Evolutionary conservation across 805 yeast species (phyloP), one percentile per base, ranked within the genome.

Genomic region (Pichia occidentalis): DNA sequence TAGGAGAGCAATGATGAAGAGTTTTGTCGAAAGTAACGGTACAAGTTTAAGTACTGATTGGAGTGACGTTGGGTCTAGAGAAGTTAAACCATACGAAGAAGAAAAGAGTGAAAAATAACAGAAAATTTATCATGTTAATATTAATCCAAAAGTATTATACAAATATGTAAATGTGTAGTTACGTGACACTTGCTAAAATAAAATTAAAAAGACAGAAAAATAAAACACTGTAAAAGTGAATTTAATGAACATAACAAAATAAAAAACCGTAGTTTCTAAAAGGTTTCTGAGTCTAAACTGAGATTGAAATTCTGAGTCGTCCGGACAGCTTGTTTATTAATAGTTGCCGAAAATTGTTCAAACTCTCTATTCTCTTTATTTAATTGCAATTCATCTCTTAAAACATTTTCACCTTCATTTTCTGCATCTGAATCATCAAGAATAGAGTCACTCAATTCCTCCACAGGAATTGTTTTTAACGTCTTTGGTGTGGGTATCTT

Each of bases 1-100:
- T 1, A 68, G 67, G 48, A 68, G 94, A 36, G 99, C 99, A 2
- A 92, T 92, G 97, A 82, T 85, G 95, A 92, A 92, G 63, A 85
- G 95, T 37, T 92, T 74, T 52, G 68, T 76, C n/a, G 96, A 92
- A 60, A 84, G 95, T 49, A 82, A 84, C 50, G 99, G 99, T 16
- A 92, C 98, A 0, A 76, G 95, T 2, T 65, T 92, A 42, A 85
- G 95, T 32, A 92, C 98, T 4, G 84, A 85, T 54, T 92, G 99
- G 99, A 72, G 64, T 9, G 95, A 86, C 43, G 97, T 94, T 2
- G 67, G 74, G 26, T 67, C 71, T 39, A 76, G 75, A 42, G 67
- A 58, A 16, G 82, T 81, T 30, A 82, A 39, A 12, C 44, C 45
- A 2, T 43, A 42, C 14, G 34, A 34, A 16, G 36, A 36, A 9